phyloP scores from a whole-genome alignment of 441 rosid species.

The Croton setiger region DNA sequence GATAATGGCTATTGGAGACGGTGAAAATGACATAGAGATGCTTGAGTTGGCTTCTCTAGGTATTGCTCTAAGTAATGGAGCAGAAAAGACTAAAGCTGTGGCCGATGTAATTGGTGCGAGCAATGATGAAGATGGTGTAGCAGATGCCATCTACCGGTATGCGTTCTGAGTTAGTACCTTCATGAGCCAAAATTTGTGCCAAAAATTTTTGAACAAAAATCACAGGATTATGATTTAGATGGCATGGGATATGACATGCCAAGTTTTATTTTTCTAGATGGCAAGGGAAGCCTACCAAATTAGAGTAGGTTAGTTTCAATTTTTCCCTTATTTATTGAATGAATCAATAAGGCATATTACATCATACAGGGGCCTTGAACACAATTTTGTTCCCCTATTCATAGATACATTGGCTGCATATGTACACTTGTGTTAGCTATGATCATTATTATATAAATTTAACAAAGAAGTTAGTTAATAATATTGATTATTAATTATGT shows the following conservation, averaged over 20 bases:
- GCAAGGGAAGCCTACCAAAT: neutral
- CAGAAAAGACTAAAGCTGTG: slow-evolving; percentile 82
- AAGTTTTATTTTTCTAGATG: slow-evolving; percentile 13
- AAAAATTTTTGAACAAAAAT: slow-evolving; percentile 1
- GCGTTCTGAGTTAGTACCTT: slow-evolving; percentile 49
- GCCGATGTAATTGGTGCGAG: slow-evolving; percentile 71
- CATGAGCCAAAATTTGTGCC: neutral
- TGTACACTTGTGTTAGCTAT: no score
- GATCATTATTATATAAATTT: no score
- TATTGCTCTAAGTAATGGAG: slow-evolving; percentile 76
- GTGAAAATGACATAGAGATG: slow-evolving; percentile 91
- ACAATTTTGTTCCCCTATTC: neutral
- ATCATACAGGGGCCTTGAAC: neutral
- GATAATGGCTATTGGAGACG: slow-evolving; percentile 96
- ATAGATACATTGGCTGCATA: no score
- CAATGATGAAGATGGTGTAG: slow-evolving; percentile 88
- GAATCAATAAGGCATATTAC: neutral
- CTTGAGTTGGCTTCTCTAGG: slow-evolving; percentile 82
- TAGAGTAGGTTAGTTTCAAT: neutral
- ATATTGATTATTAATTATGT: no score
- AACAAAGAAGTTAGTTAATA: no score
- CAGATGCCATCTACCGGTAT: slow-evolving; percentile 79
- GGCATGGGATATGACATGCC: slow-evolving; percentile 9
- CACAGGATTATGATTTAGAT: neutral
- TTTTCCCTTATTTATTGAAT: neutral